Conservation (phyloP, 371 early-diverging fungal genomes). For the Circinella umbellata region DNA sequence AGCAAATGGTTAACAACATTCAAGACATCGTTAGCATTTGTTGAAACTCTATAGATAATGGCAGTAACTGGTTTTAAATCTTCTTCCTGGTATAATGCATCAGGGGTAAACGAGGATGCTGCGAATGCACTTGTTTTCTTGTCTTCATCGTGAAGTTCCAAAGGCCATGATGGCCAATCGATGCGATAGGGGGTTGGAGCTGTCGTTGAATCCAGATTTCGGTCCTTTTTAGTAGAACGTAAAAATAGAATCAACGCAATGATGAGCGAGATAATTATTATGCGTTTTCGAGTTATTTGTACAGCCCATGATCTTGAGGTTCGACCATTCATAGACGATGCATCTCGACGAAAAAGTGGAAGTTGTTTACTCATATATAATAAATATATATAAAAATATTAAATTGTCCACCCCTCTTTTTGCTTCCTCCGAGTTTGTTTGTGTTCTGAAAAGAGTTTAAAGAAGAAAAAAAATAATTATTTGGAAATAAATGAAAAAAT, state of each 20-base stretch:
- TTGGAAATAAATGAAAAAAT: too few relatives aligned
- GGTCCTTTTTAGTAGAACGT: not conserved
- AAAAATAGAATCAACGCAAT: not conserved
- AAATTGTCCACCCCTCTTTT: not conserved
- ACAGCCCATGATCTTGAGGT: not conserved
- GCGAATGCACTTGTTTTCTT: conserved; percentile 6
- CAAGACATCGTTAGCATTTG: conserved; percentile 42
- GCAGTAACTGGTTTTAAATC: conserved; percentile 60
- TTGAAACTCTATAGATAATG: conserved; percentile 57
- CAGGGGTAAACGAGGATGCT: not conserved
- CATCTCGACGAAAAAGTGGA: conserved; percentile 11
- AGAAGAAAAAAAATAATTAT: not conserved
- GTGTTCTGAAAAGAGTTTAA: too few relatives aligned
- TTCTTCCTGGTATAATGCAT: conserved; percentile 17
- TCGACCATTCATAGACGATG: not conserved
- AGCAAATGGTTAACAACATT: conserved; percentile 46
- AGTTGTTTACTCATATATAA: conserved; percentile 7
- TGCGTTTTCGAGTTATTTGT: conserved; percentile 6
- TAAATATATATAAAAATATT: too few relatives aligned
- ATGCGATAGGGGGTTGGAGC: conserved; percentile 12
- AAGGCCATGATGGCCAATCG: conserved; percentile 12
- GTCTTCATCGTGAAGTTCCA: conserved; percentile 6
- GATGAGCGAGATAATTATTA: not conserved
- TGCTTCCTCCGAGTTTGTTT: not conserved
- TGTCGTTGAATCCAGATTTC: not conserved